phyloP scores from a whole-genome alignment of 305 asterid species.

The Lippia alba region DNA sequence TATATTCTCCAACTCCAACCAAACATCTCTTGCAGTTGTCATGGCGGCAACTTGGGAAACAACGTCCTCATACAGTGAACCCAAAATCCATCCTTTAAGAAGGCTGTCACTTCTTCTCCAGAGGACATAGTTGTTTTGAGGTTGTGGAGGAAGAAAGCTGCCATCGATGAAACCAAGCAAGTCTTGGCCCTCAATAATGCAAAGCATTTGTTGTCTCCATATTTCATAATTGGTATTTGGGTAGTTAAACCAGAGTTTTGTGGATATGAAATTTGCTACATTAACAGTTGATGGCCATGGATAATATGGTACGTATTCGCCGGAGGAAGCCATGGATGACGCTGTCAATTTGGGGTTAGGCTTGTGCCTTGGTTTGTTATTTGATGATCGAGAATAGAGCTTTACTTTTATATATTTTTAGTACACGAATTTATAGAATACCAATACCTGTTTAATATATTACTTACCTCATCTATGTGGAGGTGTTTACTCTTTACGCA shows the following conservation, averaged over 20 bases:
- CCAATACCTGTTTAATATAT: too few species aligned
- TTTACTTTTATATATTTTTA: too few species aligned
- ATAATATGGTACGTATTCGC: neutral
- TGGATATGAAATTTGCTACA: constrained; percentile 14
- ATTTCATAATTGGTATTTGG: neutral
- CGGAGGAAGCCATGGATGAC: constrained; percentile 5
- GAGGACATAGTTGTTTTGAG: neutral
- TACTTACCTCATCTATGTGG: too few species aligned
- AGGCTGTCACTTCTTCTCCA: constrained; percentile 30
- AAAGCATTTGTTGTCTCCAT: constrained; percentile 11
- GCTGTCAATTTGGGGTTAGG: neutral
- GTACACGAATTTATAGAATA: too few species aligned
- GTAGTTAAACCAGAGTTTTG: constrained; percentile 20
- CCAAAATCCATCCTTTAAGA: constrained; percentile 19
- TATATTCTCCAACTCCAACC: constrained; percentile 9
- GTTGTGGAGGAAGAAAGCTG: constrained; percentile 8
- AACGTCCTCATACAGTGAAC: neutral
- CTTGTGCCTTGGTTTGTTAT: too few species aligned
- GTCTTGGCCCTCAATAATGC: constrained; percentile 20
- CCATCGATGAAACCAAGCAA: constrained; percentile 22
- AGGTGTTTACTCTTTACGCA: too few species aligned
- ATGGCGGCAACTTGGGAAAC: too few species aligned
- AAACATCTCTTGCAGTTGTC: too few species aligned
- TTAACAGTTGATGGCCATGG: constrained; percentile 4
- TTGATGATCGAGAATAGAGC: too few species aligned